phyloP scores from a whole-genome alignment of 108 stramenopile genomes.

The Poteriospumella lacustris region DNA sequence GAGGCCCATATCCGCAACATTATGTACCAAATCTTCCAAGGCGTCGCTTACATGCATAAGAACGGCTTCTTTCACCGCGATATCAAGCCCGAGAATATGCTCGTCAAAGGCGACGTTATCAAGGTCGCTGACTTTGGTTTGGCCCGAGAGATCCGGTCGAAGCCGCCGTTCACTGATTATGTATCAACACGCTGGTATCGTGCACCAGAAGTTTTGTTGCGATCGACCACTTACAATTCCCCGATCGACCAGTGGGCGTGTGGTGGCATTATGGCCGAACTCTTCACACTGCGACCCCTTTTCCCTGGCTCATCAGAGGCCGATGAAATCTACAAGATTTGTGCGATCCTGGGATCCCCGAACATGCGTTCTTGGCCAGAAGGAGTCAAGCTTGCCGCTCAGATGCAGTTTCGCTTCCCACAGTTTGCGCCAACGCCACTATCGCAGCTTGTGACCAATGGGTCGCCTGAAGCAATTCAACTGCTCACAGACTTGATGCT shows the following conservation, averaged over 20 bases:
- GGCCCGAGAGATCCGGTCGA: slow-evolving; percentile 63
- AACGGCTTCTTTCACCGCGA: slow-evolving; percentile 86
- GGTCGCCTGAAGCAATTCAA: slow-evolving; percentile 45
- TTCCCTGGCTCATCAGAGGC: slow-evolving; percentile 83
- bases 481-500: slow-evolving; percentile 49
- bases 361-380: slow-evolving; percentile 56
- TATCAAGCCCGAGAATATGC: slow-evolving; percentile 88
- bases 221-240: slow-evolving; percentile 64
- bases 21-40: slow-evolving; percentile 74
- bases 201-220: slow-evolving; percentile 83
- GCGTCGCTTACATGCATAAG: slow-evolving; percentile 76
- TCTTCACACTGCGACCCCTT: slow-evolving; percentile 76
- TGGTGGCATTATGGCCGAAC: slow-evolving; percentile 83
- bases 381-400: slow-evolving; percentile 57
- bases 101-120: slow-evolving; percentile 62
- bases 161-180: slow-evolving; percentile 77
- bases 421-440: slow-evolving; percentile 58
- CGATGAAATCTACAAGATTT: slow-evolving; percentile 79
- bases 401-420: slow-evolving; percentile 60
- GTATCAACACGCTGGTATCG: slow-evolving; percentile 95
- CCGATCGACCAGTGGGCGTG: slow-evolving; percentile 87
- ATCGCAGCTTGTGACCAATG: slow-evolving; percentile 52
- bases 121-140: slow-evolving; percentile 93
- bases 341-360: slow-evolving; percentile 69
- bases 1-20: slow-evolving; percentile 67